A percentile compares a stretch with the other conserved stretches of the same genome.
These are phyloP conservation scores for Solanum hybrid DNA, from an alignment of 305 asterid species.

Conservation along the genomic window DNA sequence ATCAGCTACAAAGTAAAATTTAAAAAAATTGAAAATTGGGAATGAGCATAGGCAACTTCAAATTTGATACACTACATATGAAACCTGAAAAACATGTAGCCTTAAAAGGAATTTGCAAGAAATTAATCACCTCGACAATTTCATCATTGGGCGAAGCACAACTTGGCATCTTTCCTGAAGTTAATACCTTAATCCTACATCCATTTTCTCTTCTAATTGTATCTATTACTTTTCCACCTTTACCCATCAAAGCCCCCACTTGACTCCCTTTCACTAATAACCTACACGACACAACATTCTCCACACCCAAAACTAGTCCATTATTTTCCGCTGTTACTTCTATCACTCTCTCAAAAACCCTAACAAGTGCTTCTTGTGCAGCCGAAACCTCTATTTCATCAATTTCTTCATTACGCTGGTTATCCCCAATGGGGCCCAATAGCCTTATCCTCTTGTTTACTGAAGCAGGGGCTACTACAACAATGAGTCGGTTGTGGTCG, in stretches of 20 bases:
- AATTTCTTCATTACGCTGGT: background rate
- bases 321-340: constrained; percentile 59
- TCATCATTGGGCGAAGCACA: constrained; percentile 30
- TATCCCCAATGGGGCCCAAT: background rate
- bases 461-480: constrained; percentile 37
- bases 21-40: background rate
- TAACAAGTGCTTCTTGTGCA: constrained; percentile 61
- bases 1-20: background rate
- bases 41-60: background rate
- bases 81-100: background rate
- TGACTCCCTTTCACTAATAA: constrained; percentile 43
- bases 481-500: constrained; percentile 40
- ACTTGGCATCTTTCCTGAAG: constrained; percentile 24
- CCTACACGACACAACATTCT: constrained; percentile 45
- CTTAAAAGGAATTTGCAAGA: background rate
- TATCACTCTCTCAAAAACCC: constrained; percentile 70
- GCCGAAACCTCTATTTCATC: constrained; percentile 46
- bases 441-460: constrained; percentile 17
- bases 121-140: constrained; percentile 62
- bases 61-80: background rate
- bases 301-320: constrained; percentile 20
- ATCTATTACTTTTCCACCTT: constrained; percentile 62
- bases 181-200: constrained; percentile 47
- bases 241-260: constrained; percentile 65
- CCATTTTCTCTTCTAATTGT: constrained; percentile 60